Percentiles rank a stretch among this genome's conserved stretches.
These are phyloP conservation scores for Dictyostelium capitatum DNA, from an alignment of 78 protist genomes.

Conservation along the genomic window DNA sequence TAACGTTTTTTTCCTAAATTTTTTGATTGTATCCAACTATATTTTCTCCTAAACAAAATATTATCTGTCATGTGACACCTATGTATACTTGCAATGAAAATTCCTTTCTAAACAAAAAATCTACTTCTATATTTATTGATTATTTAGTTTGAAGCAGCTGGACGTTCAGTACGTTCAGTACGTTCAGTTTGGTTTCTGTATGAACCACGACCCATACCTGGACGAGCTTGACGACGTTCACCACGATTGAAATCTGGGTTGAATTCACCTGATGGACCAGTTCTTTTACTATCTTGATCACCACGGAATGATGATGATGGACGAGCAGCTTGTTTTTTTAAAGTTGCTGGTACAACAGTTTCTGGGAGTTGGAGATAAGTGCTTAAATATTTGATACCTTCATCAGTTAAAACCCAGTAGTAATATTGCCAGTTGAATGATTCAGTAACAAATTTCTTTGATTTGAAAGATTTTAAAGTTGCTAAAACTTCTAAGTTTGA, in stretches of 20 bases:
- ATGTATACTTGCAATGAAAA: no score
- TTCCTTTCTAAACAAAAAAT: no score
- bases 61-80: no score
- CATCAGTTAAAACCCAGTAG: slow-evolving; percentile 95
- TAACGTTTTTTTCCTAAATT: no score
- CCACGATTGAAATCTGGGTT: slow-evolving; percentile 54
- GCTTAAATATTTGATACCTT: slow-evolving; percentile 96
- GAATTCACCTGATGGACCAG: slow-evolving; percentile 82
- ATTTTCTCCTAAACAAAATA: no score
- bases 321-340: slow-evolving; percentile 82
- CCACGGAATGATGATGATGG: slow-evolving; percentile 2
- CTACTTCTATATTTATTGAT: neutral
- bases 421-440: slow-evolving; percentile 95
- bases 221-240: slow-evolving; percentile 12
- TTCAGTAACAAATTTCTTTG: slow-evolving; percentile 91
- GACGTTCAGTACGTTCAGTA: neutral
- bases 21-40: no score
- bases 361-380: slow-evolving; percentile 94
- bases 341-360: slow-evolving; percentile 95
- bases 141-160: neutral
- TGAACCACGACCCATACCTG: neutral
- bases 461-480: slow-evolving; percentile 88
- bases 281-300: slow-evolving; percentile 58
- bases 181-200: neutral
- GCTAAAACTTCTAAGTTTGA: slow-evolving; percentile 94